Base-by-base conservation (phyloP, 2,329 filamentous ascomycete genomes). In the Hortaea sp. region DNA sequence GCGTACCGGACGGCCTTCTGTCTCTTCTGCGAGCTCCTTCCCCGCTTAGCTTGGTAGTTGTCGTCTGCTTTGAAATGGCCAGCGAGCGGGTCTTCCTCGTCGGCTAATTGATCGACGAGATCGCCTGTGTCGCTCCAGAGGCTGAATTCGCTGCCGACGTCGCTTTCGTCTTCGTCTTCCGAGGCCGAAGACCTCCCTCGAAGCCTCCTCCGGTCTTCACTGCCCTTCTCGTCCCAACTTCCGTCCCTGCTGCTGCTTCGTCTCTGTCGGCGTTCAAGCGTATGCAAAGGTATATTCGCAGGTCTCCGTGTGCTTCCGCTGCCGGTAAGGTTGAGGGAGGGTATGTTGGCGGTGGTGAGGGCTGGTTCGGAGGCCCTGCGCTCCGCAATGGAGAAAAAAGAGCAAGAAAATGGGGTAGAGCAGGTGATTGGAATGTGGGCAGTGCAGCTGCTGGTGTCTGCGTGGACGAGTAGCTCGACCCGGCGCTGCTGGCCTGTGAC, bases 41-140 rank as follows among this genome's bases (percentile, higher is more conserved):
- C 46, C 30, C 49, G 44, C 28, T 47, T n/a, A 20, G 20, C 20
- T 20, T 20, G 20, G 20, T 20, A 20, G 20, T 20, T 20, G 20
- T 20, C 20, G 10, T 39, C 39, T 32, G 32, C 49, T 42, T 31
- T 46, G 42, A 39, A 49, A 39, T 45, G 47, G 59, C 69, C 77
- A 57, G 79, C 81, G 56, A 94, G 75, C 49, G 88, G 86, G 65
- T 95, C 87, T 68, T 90, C 81, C 61, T 82, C 81, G 72, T 85
- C 83, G 60, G 79, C 85, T 58, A 89, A 76, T 75, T 94, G 90
- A 71, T 95, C 90, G 61, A 87, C 88, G 60, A 97, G 79, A 69
- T 97, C 92, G 62, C 88, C 90, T 39, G 90, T 95, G 67, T 95
- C 88, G 63, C 86, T 89, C 88, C 88, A 95, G 58, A 85, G 80